Evolutionary conservation across 1,139 yeast species (phyloP).

Genomic region (Kodamaea plutei): DNA sequence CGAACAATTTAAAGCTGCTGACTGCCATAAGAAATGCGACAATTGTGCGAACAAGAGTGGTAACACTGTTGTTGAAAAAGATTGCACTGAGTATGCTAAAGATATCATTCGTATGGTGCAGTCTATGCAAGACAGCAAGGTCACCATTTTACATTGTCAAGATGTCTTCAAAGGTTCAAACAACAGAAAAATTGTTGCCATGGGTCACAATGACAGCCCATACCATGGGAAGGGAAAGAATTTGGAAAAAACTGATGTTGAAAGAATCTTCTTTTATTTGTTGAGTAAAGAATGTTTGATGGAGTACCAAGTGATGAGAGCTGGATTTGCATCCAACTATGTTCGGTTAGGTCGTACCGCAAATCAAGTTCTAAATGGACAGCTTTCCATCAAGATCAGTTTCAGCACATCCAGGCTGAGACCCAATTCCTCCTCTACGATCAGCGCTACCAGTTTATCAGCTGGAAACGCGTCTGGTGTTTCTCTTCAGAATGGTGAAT

Average conservation of each 20-base stretch:
- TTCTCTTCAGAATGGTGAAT: constrained; percentile 6
- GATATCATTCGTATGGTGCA: constrained; percentile 58
- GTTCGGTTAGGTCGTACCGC: constrained; percentile 58
- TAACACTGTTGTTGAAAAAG: constrained; percentile 52
- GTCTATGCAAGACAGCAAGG: constrained; percentile 52
- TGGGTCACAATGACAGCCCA: constrained; percentile 58
- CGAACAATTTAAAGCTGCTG: constrained; percentile 66
- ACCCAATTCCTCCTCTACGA: constrained; percentile 3
- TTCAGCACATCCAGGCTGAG: constrained; percentile 18
- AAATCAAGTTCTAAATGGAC: constrained; percentile 39
- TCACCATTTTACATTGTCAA: constrained; percentile 77
- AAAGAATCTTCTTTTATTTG: constrained; percentile 76
- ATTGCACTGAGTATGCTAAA: constrained; percentile 65
- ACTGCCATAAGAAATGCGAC: constrained; percentile 77
- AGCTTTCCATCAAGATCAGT: constrained; percentile 36
- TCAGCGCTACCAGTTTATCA: background rate
- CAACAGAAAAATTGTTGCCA: constrained; percentile 52
- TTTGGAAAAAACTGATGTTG: constrained; percentile 63
- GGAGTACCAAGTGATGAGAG: constrained; percentile 70
- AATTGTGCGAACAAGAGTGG: constrained; percentile 53
- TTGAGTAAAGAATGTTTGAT: constrained; percentile 62
- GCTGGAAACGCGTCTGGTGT: constrained; percentile 1
- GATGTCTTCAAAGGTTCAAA: constrained; percentile 80
- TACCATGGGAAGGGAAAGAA: constrained; percentile 70
- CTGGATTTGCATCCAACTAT: constrained; percentile 82